Evolutionary conservation across 2,329 filamentous ascomycete species (phyloP), one percentile per base, ranked within the genome.

Genomic region (Trichoderma sp.): DNA sequence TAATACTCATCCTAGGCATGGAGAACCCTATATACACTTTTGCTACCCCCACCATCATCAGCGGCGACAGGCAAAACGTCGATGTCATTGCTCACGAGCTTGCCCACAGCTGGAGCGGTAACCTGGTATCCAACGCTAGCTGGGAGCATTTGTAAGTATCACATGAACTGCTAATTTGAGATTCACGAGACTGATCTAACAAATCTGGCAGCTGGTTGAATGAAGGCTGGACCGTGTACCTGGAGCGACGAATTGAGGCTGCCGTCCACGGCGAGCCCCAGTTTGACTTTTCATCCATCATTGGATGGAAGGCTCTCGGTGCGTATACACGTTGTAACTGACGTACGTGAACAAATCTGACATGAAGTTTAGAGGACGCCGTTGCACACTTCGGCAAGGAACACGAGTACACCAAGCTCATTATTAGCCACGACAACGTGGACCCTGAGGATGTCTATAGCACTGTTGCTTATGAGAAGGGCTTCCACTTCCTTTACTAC

Each of bases 361-460:
- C 28, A 69, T 71, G 72, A 64, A 47, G 76, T 28, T 73, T 12
- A 88, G 89, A 92, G 82, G 94, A 97, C 77, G 89, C 93, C 6
- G 90, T 98, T 43, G 86, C 91, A 39, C 87, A 90, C 51, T 96
- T 91, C 77, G 95, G 95, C 51, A 85, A 89, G 66, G 92, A 97
- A 75, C 94, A 97, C 79, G 92, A 95, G 76, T 98, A 96, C 83
- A 99, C 96, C 8, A 97, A 97, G 81, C 87, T 99, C 69, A 90
- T 97, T 75, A 88, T 95, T 73, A 91, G 93, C 79, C 91, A 98
- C 74, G 93, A 95, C 79, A 94, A 93, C 72, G 91, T 96, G 75
- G 95, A 98, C 77, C 96, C 96, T 0, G 96, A 98, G 80, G 96
- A 99, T 81, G 93, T 95, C 1, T 99, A 98, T 84, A 97, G 93